phyloP scores from a whole-genome alignment of 2,329 filamentous ascomycete genomes.

The Curvularia sp. region DNA sequence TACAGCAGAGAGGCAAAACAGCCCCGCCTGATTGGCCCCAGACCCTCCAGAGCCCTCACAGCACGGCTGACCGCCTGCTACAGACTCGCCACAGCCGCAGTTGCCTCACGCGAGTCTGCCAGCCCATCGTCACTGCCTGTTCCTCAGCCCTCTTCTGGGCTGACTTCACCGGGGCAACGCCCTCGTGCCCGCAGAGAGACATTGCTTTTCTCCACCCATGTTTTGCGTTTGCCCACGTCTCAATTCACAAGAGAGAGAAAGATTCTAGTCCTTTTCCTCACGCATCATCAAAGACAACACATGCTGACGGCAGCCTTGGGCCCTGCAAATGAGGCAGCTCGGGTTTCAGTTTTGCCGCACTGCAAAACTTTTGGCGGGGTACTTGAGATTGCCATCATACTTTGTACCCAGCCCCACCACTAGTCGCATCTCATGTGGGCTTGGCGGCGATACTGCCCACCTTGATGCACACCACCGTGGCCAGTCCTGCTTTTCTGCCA shows the following conservation, averaged over 20 bases:
- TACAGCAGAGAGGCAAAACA: conserved; percentile 21
- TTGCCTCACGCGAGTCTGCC: conserved; percentile 30
- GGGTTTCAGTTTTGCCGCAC: conserved; percentile 15
- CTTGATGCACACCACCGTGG: conserved; percentile 28
- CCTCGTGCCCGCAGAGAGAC: not conserved
- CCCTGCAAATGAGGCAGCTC: conserved; percentile 6
- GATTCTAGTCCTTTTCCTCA: not conserved
- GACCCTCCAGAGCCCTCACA: conserved; percentile 1
- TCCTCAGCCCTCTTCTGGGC: conserved; percentile 4
- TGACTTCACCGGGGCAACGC: not conserved
- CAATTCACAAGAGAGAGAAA: not conserved
- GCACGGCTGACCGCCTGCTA: conserved; percentile 26
- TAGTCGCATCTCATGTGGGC: conserved; percentile 12
- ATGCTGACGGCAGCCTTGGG: not conserved
- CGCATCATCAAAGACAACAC: not conserved
- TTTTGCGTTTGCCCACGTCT: not conserved
- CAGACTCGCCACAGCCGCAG: conserved; percentile 33
- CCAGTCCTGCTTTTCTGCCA: conserved; percentile 14
- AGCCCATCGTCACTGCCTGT: conserved; percentile 17
- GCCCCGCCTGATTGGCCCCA: conserved; percentile 20
- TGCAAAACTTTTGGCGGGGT: conserved; percentile 27
- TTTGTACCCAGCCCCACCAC: conserved; percentile 21
- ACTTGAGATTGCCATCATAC: conserved; percentile 20
- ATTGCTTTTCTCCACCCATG: not conserved
- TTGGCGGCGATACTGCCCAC: conserved; percentile 17